Conservation (phyloP, 306 rosid genomes). For the Rubus idaeus region DNA sequence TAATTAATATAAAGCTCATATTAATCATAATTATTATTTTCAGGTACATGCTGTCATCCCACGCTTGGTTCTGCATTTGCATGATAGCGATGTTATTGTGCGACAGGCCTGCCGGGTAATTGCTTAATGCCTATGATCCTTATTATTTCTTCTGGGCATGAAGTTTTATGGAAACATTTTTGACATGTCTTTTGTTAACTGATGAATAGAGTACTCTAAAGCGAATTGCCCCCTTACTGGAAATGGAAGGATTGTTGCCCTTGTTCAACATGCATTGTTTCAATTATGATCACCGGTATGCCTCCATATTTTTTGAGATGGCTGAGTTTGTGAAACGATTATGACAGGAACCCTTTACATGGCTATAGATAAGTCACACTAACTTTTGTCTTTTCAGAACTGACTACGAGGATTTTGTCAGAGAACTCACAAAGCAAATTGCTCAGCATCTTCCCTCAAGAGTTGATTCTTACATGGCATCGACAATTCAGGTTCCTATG, state of each 20-base stretch:
- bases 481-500: constrained; percentile 66
- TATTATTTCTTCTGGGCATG: constrained; percentile 28
- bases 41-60: constrained; percentile 89
- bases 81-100: constrained; percentile 72
- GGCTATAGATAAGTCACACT: background rate
- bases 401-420: constrained; percentile 76
- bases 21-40: background rate
- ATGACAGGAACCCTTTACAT: background rate
- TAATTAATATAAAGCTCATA: background rate
- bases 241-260: constrained; percentile 52
- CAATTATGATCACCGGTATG: constrained; percentile 87
- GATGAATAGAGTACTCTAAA: constrained; percentile 62
- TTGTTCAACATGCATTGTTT: constrained; percentile 61
- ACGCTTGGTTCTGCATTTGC: constrained; percentile 83
- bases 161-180: constrained; percentile 13
- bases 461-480: constrained; percentile 77
- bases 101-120: constrained; percentile 96
- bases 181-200: constrained; percentile 20
- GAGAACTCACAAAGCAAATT: constrained; percentile 79
- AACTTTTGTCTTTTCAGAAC: constrained; percentile 49
- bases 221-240: constrained; percentile 67
- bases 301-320: constrained; percentile 15
- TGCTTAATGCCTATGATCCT: constrained; percentile 22
- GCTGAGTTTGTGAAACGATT: constrained; percentile 17
- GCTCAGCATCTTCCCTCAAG: constrained; percentile 72